A percentile compares a stretch with the other conserved stretches of the same genome.
Conservation (phyloP, 345 rosid species). For the Lepidium didymum region DNA sequence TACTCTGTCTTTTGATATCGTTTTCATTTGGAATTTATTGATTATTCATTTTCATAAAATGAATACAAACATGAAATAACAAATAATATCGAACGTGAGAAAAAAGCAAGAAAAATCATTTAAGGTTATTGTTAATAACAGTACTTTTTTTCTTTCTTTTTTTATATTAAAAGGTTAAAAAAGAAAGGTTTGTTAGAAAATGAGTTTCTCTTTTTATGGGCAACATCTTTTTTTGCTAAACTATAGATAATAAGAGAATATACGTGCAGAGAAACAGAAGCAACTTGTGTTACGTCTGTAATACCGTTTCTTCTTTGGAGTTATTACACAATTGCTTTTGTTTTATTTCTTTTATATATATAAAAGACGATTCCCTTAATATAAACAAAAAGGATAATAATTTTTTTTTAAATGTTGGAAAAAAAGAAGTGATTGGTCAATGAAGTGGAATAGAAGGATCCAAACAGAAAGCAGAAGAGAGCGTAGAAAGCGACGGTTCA, state of each 20-base stretch:
- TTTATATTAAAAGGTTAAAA: neutral
- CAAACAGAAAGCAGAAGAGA: conserved; percentile 25
- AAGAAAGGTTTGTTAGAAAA: conserved; percentile 16
- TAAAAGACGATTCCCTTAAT: too few species aligned
- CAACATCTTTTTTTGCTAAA: neutral
- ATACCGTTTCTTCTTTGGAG: neutral
- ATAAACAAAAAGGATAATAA: conserved; percentile 8
- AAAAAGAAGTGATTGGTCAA: conserved; percentile 32
- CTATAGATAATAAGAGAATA: neutral
- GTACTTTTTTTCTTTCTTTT: neutral
- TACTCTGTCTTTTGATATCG: neutral
- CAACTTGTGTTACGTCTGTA: conserved; percentile 18
- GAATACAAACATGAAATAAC: too few species aligned
- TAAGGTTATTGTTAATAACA: neutral
- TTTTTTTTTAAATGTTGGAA: neutral
- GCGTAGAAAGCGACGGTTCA: conserved; percentile 21
- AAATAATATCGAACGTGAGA: neutral
- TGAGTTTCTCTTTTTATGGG: conserved; percentile 17
- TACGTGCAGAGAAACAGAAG: neutral
- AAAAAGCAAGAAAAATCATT: neutral
- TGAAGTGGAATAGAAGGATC: conserved; percentile 32
- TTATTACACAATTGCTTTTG: too few species aligned
- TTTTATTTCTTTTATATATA: too few species aligned
- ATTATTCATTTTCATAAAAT: neutral
- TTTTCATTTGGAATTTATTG: neutral